Conservation (phyloP, 345 rosid species). For the Eucalyptus dawsonii region DNA sequence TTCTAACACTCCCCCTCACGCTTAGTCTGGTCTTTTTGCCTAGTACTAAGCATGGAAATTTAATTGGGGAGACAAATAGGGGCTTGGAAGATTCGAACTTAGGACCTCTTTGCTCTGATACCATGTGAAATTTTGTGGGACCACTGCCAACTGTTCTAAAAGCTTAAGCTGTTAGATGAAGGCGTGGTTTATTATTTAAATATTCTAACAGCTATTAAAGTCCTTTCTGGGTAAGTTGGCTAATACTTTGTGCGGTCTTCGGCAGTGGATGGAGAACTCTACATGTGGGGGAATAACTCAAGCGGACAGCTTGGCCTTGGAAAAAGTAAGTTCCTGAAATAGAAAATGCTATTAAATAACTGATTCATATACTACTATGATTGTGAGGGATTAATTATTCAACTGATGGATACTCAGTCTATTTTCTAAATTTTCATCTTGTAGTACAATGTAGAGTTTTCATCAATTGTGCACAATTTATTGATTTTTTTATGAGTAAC, state of each 20-base stretch:
- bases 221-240: neutral
- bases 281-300: conserved; percentile 90
- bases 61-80: no score
- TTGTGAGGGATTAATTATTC: neutral
- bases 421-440: neutral
- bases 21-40: no score
- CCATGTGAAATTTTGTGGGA: no score
- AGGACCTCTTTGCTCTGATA: no score
- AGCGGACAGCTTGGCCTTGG: conserved; percentile 96
- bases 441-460: neutral
- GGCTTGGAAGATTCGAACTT: no score
- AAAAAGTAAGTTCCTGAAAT: conserved; percentile 39
- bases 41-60: no score
- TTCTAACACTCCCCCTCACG: no score
- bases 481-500: neutral
- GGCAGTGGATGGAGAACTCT: conserved; percentile 80
- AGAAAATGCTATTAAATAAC: neutral
- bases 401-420: neutral
- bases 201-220: no score
- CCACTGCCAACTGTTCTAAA: no score
- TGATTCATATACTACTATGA: neutral
- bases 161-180: no score
- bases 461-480: neutral
- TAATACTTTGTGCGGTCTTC: neutral
- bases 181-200: no score